phyloP scores from a whole-genome alignment of 768 basidiomycete species.

The Naematelia encephala region DNA sequence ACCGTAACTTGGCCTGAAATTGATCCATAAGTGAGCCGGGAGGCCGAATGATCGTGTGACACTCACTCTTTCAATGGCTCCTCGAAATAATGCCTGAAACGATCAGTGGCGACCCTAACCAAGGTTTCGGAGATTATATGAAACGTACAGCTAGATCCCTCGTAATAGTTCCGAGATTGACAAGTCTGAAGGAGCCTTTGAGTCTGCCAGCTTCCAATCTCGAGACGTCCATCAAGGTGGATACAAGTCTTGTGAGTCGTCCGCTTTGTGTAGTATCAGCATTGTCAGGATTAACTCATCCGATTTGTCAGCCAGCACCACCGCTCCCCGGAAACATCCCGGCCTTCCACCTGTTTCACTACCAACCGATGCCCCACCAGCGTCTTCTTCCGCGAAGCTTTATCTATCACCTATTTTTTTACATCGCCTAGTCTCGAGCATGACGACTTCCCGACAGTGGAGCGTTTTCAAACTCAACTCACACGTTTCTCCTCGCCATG shows the following conservation, averaged over 20 bases:
- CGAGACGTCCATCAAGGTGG: conserved; percentile 53
- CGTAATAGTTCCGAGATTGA: conserved; percentile 46
- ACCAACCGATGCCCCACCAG: too few relatives aligned
- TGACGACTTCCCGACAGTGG: not conserved
- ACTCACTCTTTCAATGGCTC: conserved; percentile 46
- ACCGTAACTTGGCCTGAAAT: too few relatives aligned
- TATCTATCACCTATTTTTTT: too few relatives aligned
- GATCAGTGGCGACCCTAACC: not conserved
- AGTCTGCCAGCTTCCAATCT: conserved; percentile 49
- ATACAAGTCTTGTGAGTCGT: conserved; percentile 46
- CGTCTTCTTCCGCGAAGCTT: too few relatives aligned
- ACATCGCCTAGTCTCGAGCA: too few relatives aligned
- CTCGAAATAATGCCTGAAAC: conserved; percentile 41
- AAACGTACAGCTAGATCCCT: conserved; percentile 44
- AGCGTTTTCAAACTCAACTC: conserved; percentile 3
- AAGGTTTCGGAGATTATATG: not conserved
- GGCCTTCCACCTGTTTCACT: too few relatives aligned
- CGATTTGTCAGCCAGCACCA: too few relatives aligned
- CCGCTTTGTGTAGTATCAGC: too few relatives aligned
- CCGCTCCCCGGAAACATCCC: too few relatives aligned
- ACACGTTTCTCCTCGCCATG: conserved; percentile 41
- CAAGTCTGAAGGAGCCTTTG: conserved; percentile 45
- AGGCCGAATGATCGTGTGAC: too few relatives aligned
- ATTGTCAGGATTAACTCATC: too few relatives aligned
- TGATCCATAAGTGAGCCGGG: too few relatives aligned